Evolutionary conservation across 768 basidiomycete genomes (phyloP).

Genomic region (Russula sp.): DNA sequence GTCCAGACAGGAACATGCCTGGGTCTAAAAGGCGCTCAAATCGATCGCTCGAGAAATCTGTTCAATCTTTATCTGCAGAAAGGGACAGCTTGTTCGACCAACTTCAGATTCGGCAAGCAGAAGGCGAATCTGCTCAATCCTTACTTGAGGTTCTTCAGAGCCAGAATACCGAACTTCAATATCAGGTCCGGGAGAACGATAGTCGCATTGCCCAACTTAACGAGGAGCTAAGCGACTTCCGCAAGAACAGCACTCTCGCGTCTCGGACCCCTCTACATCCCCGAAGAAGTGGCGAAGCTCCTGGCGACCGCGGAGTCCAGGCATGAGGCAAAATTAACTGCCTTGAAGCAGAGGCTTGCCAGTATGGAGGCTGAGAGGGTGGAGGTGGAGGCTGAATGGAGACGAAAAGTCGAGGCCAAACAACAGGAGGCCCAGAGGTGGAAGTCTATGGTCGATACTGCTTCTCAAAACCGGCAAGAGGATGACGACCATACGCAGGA

Average conservation of each 20-base stretch:
- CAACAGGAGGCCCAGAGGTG: constrained; percentile 73
- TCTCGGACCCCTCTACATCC: constrained; percentile 48
- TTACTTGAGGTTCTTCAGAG: constrained; percentile 72
- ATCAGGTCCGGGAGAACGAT: constrained; percentile 76
- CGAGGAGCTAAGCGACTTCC: constrained; percentile 66
- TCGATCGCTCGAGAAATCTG: constrained; percentile 66
- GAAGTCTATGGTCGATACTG: constrained; percentile 54
- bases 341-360: constrained; percentile 61
- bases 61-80: constrained; percentile 65
- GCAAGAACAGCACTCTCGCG: constrained; percentile 51
- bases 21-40: constrained; percentile 54
- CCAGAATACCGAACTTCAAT: constrained; percentile 80
- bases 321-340: constrained; percentile 72
- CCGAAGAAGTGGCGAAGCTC: constrained; percentile 67
- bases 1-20: constrained; percentile 72
- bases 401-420: constrained; percentile 75
- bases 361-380: constrained; percentile 77
- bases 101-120: constrained; percentile 84
- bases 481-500: constrained; percentile 51
- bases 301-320: constrained; percentile 71
- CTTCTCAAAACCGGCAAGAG: constrained; percentile 57
- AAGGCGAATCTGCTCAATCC: constrained; percentile 77
- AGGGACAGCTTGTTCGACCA: constrained; percentile 83
- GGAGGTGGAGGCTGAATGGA: constrained; percentile 89
- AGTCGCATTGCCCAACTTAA: constrained; percentile 69